Evolutionary conservation across 2,329 filamentous ascomycete species (phyloP), one percentile per base, ranked within the genome.

Genomic region (Bimuria novae-zelandiae): DNA sequence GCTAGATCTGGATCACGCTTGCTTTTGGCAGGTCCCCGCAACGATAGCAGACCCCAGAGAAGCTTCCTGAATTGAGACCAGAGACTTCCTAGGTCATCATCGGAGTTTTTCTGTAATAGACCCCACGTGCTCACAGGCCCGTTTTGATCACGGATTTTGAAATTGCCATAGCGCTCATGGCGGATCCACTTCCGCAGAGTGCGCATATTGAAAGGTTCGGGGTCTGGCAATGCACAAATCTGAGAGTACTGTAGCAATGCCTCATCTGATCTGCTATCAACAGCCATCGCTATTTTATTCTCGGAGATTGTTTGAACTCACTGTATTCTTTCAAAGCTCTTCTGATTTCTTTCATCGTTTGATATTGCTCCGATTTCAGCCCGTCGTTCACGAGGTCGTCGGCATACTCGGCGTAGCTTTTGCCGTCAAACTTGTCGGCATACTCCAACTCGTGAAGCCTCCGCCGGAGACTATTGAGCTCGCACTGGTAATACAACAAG

Each of bases 141-240:
- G 4, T 39, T 27, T 2, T 14, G 4, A 11, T 37, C 52, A 11
- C 39, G 40, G 12, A 55, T 17, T 5, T 30, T 41, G 29, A n/a
- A 36, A 22, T 46, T 23, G 1, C 37, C 55, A 12, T 40, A 25
- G 2, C 29, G n/a, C 19, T 39, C 14, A 17, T 55, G 12, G 3
- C 29, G 32, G 8, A 57, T 19, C 55, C 55, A 57, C 11, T 40
- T 50, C 14, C 55, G 43, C 2, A 57, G 55, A 1, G 32, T 50
- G n/a, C 40, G 55, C 52, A 57, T 57, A 30, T 57, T 55, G 36
- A 41, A 54, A 12, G 48, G 44, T 12, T 57, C 52, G 5, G 55
- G 55, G 23, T 52, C 52, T 8, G 48, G 48, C 4, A 57, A 27
- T n/a, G 55, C 48, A 22, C 30, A 57, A n/a, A 57, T 47, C 21